Evolutionary conservation across 1,284 basidiomycete genomes (phyloP), one percentile per base, ranked within the genome.

Genomic region (Austroboletus niveus): DNA sequence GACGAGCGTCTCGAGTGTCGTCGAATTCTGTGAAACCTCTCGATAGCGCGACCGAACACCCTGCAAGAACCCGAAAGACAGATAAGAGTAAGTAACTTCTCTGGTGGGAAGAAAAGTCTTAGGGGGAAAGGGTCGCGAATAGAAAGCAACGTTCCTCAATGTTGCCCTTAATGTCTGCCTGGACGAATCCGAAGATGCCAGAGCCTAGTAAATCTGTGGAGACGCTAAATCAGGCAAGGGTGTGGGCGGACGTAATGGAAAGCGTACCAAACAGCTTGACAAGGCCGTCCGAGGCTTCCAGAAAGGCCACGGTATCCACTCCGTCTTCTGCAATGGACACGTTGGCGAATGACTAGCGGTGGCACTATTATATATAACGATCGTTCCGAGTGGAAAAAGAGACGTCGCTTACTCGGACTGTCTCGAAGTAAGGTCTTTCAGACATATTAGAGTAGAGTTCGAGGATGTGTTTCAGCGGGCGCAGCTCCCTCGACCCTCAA

Each of bases 261-360:
- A 56, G 48, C 82, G 55, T 60, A 93, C 94, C 89, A 68, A 98
- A 98, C 75, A 98, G 82, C 67, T 87, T 82, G 56, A 94, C 84
- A 45, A 98, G 79, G 31, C 91, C 93, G 71, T 97, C 92, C 39
- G 92, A 87, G 1, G 95, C 95, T 65, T 93, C 87, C 51, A 94
- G 77, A 75, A 98, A 99, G 5, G 80, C 72, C 24, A 73, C 65
- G 0, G 94, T 94, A 62, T 93, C 85, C 50, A 98, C 84, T n/a
- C 95, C 94, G 8, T 75, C 72, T 39, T 83, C 80, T 29, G 82
- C 84, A 63, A 90, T 76, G 22, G 85, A 81, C 32, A 98, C 92
- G 61, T 97, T 91, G 62, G 81, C 84, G 70, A 92, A 97, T 20
- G 91, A 93, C 93, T 96, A 11, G 44, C 22, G 55, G 48, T 40